phyloP scores from a whole-genome alignment of 768 basidiomycete species.

The Serendipita sp. region DNA sequence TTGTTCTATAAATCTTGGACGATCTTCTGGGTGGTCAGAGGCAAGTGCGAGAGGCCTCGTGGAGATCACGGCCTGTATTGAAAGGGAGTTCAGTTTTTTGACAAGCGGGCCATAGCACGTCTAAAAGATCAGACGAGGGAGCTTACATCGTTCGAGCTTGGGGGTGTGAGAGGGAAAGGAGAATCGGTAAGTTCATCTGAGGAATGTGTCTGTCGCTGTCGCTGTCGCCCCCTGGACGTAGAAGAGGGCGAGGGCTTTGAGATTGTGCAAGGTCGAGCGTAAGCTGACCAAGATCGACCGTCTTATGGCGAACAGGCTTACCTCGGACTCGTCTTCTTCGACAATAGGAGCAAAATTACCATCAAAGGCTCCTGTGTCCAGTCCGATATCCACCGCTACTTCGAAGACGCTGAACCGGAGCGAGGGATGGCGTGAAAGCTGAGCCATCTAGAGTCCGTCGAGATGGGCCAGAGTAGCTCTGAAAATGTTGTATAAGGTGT shows the following conservation, averaged over 20 bases:
- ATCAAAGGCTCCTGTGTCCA: not conserved
- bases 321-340: conserved; percentile 2
- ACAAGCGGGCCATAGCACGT: not conserved
- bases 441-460: not conserved
- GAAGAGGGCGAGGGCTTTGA: no score
- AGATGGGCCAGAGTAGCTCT: no score
- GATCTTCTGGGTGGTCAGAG: not conserved
- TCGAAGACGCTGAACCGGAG: conserved; percentile 4
- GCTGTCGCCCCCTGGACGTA: no score
- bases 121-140: not conserved
- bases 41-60: not conserved
- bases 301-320: not conserved
- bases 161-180: not conserved
- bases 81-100: not conserved
- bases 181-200: conserved; percentile 1
- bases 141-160: not conserved
- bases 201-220: conserved; percentile 4
- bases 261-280: not conserved
- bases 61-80: not conserved
- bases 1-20: not conserved
- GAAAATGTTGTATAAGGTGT: no score
- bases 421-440: not conserved
- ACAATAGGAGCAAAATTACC: not conserved
- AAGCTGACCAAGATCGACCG: not conserved
- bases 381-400: not conserved